Conservation (phyloP, 345 rosid genomes). For the Gossypium stocksii region DNA sequence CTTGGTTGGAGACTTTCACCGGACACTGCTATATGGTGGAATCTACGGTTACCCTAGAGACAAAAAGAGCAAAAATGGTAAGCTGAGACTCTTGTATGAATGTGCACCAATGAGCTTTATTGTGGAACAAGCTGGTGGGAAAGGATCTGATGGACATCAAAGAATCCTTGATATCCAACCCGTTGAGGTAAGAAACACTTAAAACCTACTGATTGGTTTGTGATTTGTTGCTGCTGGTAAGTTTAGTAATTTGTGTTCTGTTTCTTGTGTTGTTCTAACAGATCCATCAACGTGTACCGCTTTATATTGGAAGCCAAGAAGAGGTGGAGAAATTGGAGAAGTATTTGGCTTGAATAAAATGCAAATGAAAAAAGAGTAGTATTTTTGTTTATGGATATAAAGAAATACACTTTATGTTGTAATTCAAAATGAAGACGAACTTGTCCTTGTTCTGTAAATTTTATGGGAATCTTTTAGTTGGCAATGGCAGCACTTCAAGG, state of each 20-base stretch:
- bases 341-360: slow-evolving; percentile 58
- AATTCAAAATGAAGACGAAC: neutral
- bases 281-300: slow-evolving; percentile 90
- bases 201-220: neutral
- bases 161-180: slow-evolving; percentile 84
- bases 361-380: slow-evolving; percentile 16
- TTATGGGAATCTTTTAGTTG: slow-evolving; percentile 1
- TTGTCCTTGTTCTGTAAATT: neutral
- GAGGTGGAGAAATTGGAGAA: slow-evolving; percentile 94
- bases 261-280: slow-evolving; percentile 19
- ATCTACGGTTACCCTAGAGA: slow-evolving; percentile 95
- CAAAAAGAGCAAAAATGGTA: slow-evolving; percentile 88
- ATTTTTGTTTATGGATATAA: slow-evolving; percentile 25
- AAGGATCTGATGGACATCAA: slow-evolving; percentile 86
- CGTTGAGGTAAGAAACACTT: slow-evolving; percentile 42
- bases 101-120: slow-evolving; percentile 98
- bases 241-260: neutral
- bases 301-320: slow-evolving; percentile 83
- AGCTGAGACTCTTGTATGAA: slow-evolving; percentile 83
- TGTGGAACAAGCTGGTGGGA: slow-evolving; percentile 96
- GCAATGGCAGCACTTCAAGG: neutral
- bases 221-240: neutral
- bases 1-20: slow-evolving; percentile 91
- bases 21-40: slow-evolving; percentile 82
- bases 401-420: slow-evolving; percentile 10